These are phyloP conservation scores for Ichthyophthirius multifiliis DNA, from an alignment of 169 alveolate genomes.

Conservation along the genomic window DNA sequence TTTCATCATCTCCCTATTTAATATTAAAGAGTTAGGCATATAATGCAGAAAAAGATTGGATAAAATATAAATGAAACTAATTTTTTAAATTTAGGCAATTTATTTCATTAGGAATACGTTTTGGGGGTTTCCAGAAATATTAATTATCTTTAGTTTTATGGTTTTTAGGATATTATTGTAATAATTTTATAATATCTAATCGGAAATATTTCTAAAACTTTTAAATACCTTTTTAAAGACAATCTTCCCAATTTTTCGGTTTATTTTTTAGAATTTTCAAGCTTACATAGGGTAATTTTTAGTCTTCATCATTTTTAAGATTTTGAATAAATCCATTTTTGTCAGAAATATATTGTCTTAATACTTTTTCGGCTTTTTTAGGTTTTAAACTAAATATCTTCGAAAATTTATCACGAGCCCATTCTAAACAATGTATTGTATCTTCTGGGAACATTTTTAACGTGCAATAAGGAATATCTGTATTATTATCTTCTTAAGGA, in stretches of 20 bases:
- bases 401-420: constrained; percentile 85
- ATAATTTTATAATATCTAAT: constrained; percentile 68
- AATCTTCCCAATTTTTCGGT: constrained; percentile 74
- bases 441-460: constrained; percentile 88
- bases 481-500: constrained; percentile 78
- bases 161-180: constrained; percentile 81
- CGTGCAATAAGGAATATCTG: constrained; percentile 82
- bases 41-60: constrained; percentile 69
- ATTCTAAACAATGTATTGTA: constrained; percentile 83
- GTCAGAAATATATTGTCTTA: too few species aligned
- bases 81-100: constrained; percentile 46
- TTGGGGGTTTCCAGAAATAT: constrained; percentile 85
- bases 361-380: constrained; percentile 49
- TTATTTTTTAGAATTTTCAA: constrained; percentile 51
- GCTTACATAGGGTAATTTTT: constrained; percentile 48
- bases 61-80: constrained; percentile 54
- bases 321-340: constrained; percentile 28
- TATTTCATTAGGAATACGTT: constrained; percentile 62
- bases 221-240: constrained; percentile 62
- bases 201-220: constrained; percentile 67
- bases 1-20: constrained; percentile 45
- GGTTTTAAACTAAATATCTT: constrained; percentile 71
- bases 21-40: constrained; percentile 67
- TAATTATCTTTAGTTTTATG: constrained; percentile 76
- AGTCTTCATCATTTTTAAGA: constrained; percentile 36